These are phyloP conservation scores for Phialophora expanda DNA, from an alignment of 2,329 filamentous ascomycete genomes.

Conservation along the genomic window DNA sequence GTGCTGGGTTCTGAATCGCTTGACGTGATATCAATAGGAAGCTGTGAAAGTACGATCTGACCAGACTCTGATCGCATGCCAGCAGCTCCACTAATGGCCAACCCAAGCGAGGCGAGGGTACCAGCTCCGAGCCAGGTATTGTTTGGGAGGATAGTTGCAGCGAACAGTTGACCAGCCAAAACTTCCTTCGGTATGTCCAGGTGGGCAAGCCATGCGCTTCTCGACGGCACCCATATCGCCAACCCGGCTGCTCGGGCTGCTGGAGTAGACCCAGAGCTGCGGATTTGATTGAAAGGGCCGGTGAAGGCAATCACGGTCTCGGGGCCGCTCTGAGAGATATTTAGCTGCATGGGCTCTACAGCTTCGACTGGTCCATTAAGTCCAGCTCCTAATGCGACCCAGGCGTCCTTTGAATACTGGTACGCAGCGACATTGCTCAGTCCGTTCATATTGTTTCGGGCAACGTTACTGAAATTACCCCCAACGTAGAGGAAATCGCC, in stretches of 20 bases:
- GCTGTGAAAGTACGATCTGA: conserved; percentile 46
- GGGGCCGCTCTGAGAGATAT: conserved; percentile 69
- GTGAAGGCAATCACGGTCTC: conserved; percentile 80
- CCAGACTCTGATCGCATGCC: conserved; percentile 57
- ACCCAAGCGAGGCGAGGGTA: conserved; percentile 76
- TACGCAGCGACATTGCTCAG: conserved; percentile 80
- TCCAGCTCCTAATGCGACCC: conserved; percentile 81
- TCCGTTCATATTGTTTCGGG: conserved; percentile 59
- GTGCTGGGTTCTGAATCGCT: conserved; percentile 35
- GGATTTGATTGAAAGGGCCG: conserved; percentile 76
- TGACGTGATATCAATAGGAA: conserved; percentile 58
- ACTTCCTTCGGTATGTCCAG: conserved; percentile 65
- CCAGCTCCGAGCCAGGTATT: conserved; percentile 75
- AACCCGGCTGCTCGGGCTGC: conserved; percentile 73
- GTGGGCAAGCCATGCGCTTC: conserved; percentile 85
- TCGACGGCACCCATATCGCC: conserved; percentile 88
- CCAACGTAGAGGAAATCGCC: conserved; percentile 75
- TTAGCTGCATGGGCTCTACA: conserved; percentile 78
- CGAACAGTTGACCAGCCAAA: conserved; percentile 74
- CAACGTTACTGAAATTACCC: conserved; percentile 80
- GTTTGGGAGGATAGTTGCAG: conserved; percentile 68
- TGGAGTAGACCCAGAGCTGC: conserved; percentile 67
- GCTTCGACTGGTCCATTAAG: conserved; percentile 78
- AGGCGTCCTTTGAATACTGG: conserved; percentile 69
- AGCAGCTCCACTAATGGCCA: conserved; percentile 74